Conservation (phyloP, 2,329 filamentous ascomycete genomes). For the Alternaria consortialis region DNA sequence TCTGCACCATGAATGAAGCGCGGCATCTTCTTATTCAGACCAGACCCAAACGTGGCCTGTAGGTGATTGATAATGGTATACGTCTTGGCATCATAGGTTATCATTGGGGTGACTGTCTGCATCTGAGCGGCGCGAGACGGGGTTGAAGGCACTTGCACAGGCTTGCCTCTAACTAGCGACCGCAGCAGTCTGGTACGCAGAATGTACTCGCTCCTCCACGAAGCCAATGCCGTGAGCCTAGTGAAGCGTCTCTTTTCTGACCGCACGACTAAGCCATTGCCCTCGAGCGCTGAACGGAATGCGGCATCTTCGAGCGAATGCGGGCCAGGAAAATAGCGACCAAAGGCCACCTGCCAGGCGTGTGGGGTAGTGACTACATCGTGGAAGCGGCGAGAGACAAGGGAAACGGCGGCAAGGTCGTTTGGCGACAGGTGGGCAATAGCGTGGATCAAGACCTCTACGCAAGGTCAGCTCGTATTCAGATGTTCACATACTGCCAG, state of each 20-base stretch:
- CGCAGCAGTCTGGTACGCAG: constrained; percentile 83
- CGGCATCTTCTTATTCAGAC: constrained; percentile 73
- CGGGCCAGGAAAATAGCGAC: constrained; percentile 86
- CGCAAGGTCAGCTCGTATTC: constrained; percentile 17
- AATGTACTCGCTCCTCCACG: constrained; percentile 96
- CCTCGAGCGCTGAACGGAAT: constrained; percentile 56
- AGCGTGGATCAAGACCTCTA: constrained; percentile 92
- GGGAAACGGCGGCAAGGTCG: constrained; percentile 80
- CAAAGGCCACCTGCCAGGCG: constrained; percentile 92
- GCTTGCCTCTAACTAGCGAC: constrained; percentile 83
- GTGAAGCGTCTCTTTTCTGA: constrained; percentile 83
- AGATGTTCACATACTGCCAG: neutral
- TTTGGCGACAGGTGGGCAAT: constrained; percentile 88
- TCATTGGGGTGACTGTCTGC: constrained; percentile 75
- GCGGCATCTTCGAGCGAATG: constrained; percentile 60
- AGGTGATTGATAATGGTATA: constrained; percentile 81
- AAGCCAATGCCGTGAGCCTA: constrained; percentile 82
- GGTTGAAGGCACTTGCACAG: constrained; percentile 64
- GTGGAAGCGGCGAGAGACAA: constrained; percentile 90
- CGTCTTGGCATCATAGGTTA: constrained; percentile 87
- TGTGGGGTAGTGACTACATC: constrained; percentile 87
- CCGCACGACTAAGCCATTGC: constrained; percentile 59
- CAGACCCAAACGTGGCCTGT: constrained; percentile 77
- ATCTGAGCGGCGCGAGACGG: constrained; percentile 64
- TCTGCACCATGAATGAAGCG: constrained; percentile 84